A percentile compares a stretch with the other conserved stretches of the same genome.
These are phyloP conservation scores for Penicillium sp. DNA, from an alignment of 2,329 filamentous ascomycete species.

Conservation along the genomic window DNA sequence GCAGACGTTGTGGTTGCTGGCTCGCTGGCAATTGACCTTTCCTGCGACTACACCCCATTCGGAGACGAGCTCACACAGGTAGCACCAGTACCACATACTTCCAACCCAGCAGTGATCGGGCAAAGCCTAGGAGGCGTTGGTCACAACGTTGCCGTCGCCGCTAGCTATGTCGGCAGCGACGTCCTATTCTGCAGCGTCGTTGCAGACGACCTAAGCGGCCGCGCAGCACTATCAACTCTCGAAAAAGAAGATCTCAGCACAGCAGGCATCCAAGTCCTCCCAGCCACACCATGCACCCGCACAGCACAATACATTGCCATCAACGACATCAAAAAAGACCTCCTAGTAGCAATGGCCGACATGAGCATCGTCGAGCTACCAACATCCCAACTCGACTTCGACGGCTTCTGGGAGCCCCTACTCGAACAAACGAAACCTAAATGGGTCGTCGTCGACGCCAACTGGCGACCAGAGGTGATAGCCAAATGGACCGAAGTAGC, in stretches of 20 bases:
- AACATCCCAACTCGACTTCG: conserved; percentile 41
- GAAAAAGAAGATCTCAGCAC: conserved; percentile 61
- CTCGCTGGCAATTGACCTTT: conserved; percentile 83
- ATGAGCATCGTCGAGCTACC: conserved; percentile 74
- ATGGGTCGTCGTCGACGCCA: conserved; percentile 83
- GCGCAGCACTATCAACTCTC: conserved; percentile 67
- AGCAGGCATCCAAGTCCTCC: conserved; percentile 60
- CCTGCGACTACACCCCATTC: conserved; percentile 70
- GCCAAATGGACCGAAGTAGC: conserved; percentile 65
- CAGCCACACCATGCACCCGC: conserved; percentile 54
- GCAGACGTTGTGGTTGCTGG: conserved; percentile 81
- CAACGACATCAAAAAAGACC: conserved; percentile 78
- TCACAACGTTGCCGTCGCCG: conserved; percentile 84
- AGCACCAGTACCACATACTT: conserved; percentile 63
- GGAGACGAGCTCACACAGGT: conserved; percentile 34
- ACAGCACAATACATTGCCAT: conserved; percentile 92
- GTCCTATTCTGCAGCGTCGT: conserved; percentile 78
- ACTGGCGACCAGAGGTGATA: conserved; percentile 71
- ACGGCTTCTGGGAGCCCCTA: conserved; percentile 61
- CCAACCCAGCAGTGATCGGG: conserved; percentile 76
- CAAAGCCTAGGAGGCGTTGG: conserved; percentile 90
- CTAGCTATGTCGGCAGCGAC: conserved; percentile 64
- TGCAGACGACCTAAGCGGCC: conserved; percentile 75
- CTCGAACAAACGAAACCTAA: conserved; percentile 60
- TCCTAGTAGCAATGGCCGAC: conserved; percentile 92